Percentiles rank a stretch among this genome's conserved stretches.
Conservation (phyloP, 306 rosid genomes). For the Vigna unguiculata region DNA sequence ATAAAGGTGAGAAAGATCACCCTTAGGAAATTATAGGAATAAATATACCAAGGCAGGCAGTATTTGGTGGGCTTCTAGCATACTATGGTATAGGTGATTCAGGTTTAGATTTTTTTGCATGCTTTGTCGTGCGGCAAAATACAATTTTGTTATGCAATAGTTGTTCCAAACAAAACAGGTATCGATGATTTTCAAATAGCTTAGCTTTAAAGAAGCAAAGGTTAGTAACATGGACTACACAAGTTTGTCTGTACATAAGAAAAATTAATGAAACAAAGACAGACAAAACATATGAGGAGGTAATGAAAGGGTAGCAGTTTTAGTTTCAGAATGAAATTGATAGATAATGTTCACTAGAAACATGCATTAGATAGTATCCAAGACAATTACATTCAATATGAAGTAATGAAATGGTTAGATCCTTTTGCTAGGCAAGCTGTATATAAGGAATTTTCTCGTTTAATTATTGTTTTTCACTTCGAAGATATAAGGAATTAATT, state of each 20-base stretch:
- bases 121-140: constrained; percentile 64
- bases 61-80: constrained; percentile 75
- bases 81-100: constrained; percentile 66
- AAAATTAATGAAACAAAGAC: constrained; percentile 18
- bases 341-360: constrained; percentile 1
- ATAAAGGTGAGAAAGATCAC: constrained; percentile 17
- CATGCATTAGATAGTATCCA: constrained; percentile 9
- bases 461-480: no score
- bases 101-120: constrained; percentile 67
- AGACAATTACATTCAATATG: constrained; percentile 8
- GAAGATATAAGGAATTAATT: no score
- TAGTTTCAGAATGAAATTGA: constrained; percentile 9
- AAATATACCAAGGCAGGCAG: constrained; percentile 70
- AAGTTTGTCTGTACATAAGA: neutral
- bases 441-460: no score
- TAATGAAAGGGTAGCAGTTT: neutral
- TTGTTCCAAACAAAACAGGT: constrained; percentile 54
- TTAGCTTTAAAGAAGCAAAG: neutral
- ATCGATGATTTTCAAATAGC: constrained; percentile 5
- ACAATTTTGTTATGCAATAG: constrained; percentile 79
- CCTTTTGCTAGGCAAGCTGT: constrained; percentile 86
- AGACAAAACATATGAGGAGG: neutral
- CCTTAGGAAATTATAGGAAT: constrained; percentile 5
- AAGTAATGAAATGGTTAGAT: constrained; percentile 38
- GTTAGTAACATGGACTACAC: constrained; percentile 8